Evolutionary conservation across 768 basidiomycete species (phyloP).

Genomic region (Sporobolomyces phaffii): DNA sequence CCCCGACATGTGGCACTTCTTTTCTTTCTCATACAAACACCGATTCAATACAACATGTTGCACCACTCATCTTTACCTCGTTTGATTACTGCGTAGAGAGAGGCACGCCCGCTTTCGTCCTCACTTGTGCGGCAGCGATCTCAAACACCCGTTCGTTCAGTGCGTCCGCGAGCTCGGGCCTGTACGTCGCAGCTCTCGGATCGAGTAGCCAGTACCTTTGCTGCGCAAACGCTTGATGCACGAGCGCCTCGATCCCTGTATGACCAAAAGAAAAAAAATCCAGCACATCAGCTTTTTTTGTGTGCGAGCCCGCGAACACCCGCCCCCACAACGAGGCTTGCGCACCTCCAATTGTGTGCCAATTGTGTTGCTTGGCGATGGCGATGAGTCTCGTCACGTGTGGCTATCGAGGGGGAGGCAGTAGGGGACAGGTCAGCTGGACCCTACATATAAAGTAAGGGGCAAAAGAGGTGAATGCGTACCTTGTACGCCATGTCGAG

Average conservation of each 20-base stretch:
- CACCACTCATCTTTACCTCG: too few species aligned
- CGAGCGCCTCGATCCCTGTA: constrained; percentile 41
- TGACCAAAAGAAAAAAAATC: too few species aligned
- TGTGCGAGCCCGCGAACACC: not conserved
- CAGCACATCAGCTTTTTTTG: not conserved
- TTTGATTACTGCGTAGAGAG: too few species aligned
- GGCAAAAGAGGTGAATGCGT: not conserved
- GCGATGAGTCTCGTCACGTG: constrained; percentile 31
- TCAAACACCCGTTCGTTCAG: not conserved
- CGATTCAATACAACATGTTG: too few species aligned
- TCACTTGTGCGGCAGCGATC: not conserved
- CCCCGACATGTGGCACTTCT: too few species aligned
- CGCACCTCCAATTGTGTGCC: constrained; percentile 23
- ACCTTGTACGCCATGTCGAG: constrained; percentile 36
- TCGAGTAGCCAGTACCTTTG: constrained; percentile 29
- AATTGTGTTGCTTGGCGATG: constrained; percentile 20
- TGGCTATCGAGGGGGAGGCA: constrained; percentile 10
- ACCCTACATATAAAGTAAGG: too few species aligned
- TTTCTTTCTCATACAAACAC: too few species aligned
- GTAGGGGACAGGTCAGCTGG: too few species aligned
- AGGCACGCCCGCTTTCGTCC: constrained; percentile 14
- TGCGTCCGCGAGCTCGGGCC: not conserved
- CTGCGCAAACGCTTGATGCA: constrained; percentile 39
- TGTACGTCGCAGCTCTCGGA: not conserved
- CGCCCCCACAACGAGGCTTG: too few species aligned